Evolutionary conservation across 352 stramenopile species (phyloP), one percentile per base, ranked within the genome.

Genomic region (Phytophthora tubulina): DNA sequence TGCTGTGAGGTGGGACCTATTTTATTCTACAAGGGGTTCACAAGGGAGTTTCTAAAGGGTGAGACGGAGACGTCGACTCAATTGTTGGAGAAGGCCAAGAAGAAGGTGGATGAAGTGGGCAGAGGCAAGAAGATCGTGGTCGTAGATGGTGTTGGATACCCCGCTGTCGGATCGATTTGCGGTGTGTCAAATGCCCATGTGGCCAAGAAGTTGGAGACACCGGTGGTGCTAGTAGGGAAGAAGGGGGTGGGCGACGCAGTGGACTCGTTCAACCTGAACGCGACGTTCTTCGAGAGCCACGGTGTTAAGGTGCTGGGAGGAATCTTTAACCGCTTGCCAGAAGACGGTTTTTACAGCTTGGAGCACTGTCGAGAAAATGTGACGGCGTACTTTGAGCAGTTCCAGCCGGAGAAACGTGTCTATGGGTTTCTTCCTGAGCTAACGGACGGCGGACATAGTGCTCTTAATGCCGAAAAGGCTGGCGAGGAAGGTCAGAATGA

Each of bases 181-280:
- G 87, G 86, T 7, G 84, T 96, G 0, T 94, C 87, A 3, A 96
- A 94, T 49, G 86, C 86, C 1, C 70, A 81, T 1, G 81, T 96
- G 5, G 93, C 96, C 2, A 70, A 68, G 32, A 83, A 73, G 39
- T 67, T 94, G 41, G 69, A 90, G 7, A 75, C 83, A 4, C 93
- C 93, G 10, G 97, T 99, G 3, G 73, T 99, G 30, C 75, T 99
- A 14, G 95, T 99, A 8, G 97, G 97, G 13, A 98, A 97, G 70
- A 91, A 85, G 58, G 97, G 97, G n/a, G 97, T 99, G 8, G 97
- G 97, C 7, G 95, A 98, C 79, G 97, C 97, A 0, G 91, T 99
- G 7, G 97, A 99, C 79, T 98, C 93, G 32, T 99, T 98, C 81
- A 99, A 99, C 70, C 70, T 99, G 31, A 99, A 99, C 76, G 95